phyloP scores from a whole-genome alignment of 148 eudicot species.

The Vaccinium darrowii region DNA sequence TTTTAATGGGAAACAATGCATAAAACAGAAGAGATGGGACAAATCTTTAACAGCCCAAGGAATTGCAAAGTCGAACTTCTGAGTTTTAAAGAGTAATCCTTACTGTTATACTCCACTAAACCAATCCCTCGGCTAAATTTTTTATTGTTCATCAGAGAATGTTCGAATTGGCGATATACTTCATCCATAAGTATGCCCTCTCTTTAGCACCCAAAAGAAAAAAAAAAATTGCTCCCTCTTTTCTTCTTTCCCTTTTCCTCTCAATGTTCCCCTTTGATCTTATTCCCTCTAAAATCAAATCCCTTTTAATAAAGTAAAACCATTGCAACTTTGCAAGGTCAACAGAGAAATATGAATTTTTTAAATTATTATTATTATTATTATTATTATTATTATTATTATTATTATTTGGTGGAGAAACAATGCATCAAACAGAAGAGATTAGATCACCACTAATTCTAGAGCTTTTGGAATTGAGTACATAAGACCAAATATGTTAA shows the following conservation, averaged over 20 bases:
- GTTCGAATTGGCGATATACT: neutral
- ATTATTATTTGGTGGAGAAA: neutral
- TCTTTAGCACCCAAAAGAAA: neutral
- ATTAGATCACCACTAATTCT: conserved; percentile 15
- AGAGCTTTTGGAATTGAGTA: conserved; percentile 3
- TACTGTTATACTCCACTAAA: neutral
- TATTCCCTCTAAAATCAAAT: conserved; percentile 18
- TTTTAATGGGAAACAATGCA: neutral
- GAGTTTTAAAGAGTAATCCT: neutral
- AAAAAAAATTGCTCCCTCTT: neutral
- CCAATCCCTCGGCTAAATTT: neutral
- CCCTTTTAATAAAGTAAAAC: conserved; percentile 9
- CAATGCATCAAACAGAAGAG: neutral
- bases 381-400: too few relatives aligned
- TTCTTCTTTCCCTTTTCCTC: neutral
- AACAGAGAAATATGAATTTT: neutral
- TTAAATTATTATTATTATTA: too few relatives aligned
- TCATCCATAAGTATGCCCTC: neutral
- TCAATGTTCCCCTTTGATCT: conserved; percentile 2
- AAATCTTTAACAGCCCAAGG: neutral
- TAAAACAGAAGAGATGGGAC: neutral
- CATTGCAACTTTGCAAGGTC: conserved; percentile 7
- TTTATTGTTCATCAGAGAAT: conserved; percentile 6
- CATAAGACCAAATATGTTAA: conserved; percentile 3
- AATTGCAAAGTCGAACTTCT: neutral